Evolutionary conservation across 1,284 basidiomycete genomes (phyloP), one percentile per base, ranked within the genome.

Genomic region (Microstroma glucosiphilum): DNA sequence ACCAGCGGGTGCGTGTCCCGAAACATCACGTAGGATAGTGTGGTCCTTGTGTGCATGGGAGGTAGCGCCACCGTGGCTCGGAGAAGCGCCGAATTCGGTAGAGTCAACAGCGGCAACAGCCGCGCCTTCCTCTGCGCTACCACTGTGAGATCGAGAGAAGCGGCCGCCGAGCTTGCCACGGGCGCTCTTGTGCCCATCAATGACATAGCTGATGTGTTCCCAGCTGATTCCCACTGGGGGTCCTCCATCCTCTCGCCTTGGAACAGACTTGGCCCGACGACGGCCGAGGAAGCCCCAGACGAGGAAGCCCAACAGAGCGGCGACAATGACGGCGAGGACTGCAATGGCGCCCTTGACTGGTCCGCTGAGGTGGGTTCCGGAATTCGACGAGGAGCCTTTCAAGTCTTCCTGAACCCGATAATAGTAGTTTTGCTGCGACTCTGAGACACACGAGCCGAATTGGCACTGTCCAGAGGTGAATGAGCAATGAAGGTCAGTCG

Each of bases 301-400:
- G 23, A 75, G 19, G 15, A 70, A 49, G 21, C 26, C 59, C 37
- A 61, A 37, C n/a, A 75, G 19, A 56, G 57, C 19, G 25, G 62
- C 62, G 9, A 70, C 19, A 9, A 68, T 63, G 4, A 70, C 62
- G 40, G 68, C 68, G 17, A 75, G 64, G 17, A 72, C 67, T 56
- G 65, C 64, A 6, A 75, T 60, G 37, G 65, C 73, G 17, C 64
- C 73, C n/a, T 71, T 66, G 40, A 75, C 66, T 12, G 66, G 65
- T 4, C 58, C 58, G 55, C 66, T 72, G 30, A 74, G 63, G 3
- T 61, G 54, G 21, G 51, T 54, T 25, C 17, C 13, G 19, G 21
- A 4, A 12, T 48, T 56, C 26, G 56, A 13, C 41, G 19, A 9
- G 30, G 46, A 2, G 48, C 9, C 30, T 13, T 6, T 26, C 40